Evolutionary conservation across 495 filamentous ascomycete species (phyloP).

Genomic region (Lichina pygmaea): DNA sequence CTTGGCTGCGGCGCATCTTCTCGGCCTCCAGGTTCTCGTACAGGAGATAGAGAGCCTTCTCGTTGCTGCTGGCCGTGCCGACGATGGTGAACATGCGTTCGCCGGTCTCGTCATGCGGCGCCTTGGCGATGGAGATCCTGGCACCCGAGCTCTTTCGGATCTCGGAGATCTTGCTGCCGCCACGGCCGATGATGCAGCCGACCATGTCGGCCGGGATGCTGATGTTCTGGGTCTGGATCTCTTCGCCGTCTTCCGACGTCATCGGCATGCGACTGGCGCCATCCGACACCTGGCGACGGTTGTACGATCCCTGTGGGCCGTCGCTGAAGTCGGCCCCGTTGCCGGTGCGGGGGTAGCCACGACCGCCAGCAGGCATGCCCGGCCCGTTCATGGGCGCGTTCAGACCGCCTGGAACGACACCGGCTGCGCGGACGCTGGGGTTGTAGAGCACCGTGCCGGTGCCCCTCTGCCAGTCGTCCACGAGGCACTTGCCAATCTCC

Average conservation of each 20-base stretch:
- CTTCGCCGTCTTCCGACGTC: slow-evolving; percentile 85
- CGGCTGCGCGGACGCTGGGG: slow-evolving; percentile 62
- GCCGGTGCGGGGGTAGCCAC: slow-evolving; percentile 73
- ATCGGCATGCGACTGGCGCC: slow-evolving; percentile 41
- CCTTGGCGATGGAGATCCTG: slow-evolving; percentile 94
- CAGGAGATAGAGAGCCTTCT: slow-evolving; percentile 81
- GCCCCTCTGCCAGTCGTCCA: slow-evolving; percentile 92
- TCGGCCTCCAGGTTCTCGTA: slow-evolving; percentile 98
- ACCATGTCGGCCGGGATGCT: slow-evolving; percentile 99
- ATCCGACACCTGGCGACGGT: slow-evolving; percentile 63
- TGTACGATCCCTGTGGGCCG: slow-evolving; percentile 29
- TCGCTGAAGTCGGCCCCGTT: slow-evolving; percentile 97
- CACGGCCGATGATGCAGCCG: slow-evolving; percentile 92
- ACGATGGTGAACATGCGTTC: slow-evolving; percentile 99
- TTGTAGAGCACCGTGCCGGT: slow-evolving; percentile 94
- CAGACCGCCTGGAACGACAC: slow-evolving; percentile 20
- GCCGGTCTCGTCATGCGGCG: slow-evolving; percentile 86
- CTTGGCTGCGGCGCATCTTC: slow-evolving; percentile 81
- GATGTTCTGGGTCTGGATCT: slow-evolving; percentile 96
- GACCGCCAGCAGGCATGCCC: slow-evolving; percentile 27
- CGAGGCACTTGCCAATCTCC: slow-evolving; percentile 97
- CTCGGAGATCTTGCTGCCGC: slow-evolving; percentile 87
- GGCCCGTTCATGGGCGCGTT: slow-evolving; percentile 13
- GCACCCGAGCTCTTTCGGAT: slow-evolving; percentile 90
- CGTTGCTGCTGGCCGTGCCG: slow-evolving; percentile 71